Evolutionary conservation across 306 rosid species (phyloP).

Genomic region (Urtica urens): DNA sequence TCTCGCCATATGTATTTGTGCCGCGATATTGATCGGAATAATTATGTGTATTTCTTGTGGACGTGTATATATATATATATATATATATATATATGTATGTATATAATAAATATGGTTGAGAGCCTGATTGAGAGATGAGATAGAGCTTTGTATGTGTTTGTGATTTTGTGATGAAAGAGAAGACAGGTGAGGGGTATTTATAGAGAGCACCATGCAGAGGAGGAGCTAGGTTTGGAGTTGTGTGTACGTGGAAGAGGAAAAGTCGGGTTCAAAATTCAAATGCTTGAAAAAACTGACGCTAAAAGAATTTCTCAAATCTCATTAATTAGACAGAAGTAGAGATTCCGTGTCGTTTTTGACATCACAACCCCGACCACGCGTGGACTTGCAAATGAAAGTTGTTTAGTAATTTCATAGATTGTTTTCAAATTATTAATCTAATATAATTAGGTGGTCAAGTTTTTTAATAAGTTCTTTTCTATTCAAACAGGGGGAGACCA

Average conservation of each 20-base stretch:
- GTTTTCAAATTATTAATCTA: background rate
- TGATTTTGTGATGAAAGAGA: background rate
- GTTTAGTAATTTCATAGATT: background rate
- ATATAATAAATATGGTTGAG: background rate
- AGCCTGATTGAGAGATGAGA: too few species aligned
- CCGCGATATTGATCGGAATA: too few species aligned
- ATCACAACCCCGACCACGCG: too few species aligned
- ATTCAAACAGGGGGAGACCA: background rate
- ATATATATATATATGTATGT: background rate
- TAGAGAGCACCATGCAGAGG: background rate
- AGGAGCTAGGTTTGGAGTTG: background rate
- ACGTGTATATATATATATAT: background rate
- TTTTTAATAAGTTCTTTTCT: background rate
- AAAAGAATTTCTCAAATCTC: background rate
- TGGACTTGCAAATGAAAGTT: background rate
- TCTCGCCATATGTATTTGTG: conserved; percentile 11
- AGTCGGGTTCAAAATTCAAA: conserved; percentile 22
- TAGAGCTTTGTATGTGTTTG: background rate
- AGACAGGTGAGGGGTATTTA: background rate
- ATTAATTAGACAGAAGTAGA: background rate
- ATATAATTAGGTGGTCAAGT: background rate
- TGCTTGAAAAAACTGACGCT: background rate
- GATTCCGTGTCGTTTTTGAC: background rate
- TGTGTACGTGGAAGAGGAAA: conserved; percentile 1
- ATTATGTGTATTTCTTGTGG: background rate